Percentiles rank a stretch among this genome's conserved stretches.
phyloP scores from a whole-genome alignment of 2,329 filamentous ascomycete species.

The Colletotrichum sp. region DNA sequence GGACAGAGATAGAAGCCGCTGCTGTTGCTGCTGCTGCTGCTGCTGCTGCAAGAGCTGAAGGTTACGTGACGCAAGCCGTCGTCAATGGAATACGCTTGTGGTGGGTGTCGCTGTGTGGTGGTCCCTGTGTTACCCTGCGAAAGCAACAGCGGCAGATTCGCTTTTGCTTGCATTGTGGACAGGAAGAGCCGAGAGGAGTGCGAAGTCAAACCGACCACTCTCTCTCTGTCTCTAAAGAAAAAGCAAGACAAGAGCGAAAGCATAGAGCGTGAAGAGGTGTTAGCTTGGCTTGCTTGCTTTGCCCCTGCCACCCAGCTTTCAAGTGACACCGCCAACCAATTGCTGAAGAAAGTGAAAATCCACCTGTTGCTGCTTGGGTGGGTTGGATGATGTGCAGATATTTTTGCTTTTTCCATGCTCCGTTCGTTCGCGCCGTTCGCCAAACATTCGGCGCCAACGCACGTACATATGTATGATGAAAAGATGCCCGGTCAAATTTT shows the following conservation, averaged over 20 bases:
- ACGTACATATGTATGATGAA: not conserved
- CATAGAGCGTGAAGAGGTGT: not conserved
- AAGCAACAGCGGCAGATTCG: not conserved
- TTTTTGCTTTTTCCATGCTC: not conserved
- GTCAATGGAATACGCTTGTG: conserved; percentile 15
- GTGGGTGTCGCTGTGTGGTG: not conserved
- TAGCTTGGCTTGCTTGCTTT: not conserved
- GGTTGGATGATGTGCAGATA: not conserved
- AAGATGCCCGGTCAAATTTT: not conserved
- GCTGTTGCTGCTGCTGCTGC: not conserved
- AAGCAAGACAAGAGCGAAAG: not conserved
- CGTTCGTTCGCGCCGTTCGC: conserved; percentile 6
- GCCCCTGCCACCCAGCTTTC: not conserved
- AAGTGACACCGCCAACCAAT: not conserved
- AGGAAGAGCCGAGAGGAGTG: not conserved
- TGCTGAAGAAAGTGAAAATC: not conserved
- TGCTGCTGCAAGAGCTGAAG: not conserved
- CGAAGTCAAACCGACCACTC: not conserved
- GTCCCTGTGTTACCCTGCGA: not conserved
- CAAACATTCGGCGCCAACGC: conserved; percentile 4
- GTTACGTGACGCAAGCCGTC: conserved; percentile 20
- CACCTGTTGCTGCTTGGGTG: not conserved
- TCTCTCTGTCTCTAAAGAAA: not conserved
- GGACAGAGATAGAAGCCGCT: not conserved
- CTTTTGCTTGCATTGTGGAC: not conserved